These are phyloP conservation scores for Gymnopus androsaceus DNA, from an alignment of 1,284 basidiomycete species.

Conservation along the genomic window DNA sequence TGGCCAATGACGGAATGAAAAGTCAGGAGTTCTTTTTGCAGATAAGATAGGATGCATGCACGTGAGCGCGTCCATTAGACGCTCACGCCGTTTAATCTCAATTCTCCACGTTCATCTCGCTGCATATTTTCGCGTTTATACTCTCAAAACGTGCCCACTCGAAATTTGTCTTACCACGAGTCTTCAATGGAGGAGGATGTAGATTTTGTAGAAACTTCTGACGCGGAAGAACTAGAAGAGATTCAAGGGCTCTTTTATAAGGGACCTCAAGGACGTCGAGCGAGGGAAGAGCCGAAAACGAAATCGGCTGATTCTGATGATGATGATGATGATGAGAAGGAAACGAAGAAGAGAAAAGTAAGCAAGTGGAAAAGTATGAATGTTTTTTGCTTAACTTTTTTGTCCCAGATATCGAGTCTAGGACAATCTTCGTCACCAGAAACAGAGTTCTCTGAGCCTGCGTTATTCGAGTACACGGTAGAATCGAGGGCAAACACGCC, in stretches of 20 bases:
- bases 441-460: not conserved
- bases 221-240: constrained; percentile 54
- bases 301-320: no score
- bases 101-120: no score
- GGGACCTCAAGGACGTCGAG: not conserved
- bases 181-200: no score
- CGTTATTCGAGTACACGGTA: not conserved
- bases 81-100: no score
- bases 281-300: not conserved
- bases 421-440: not conserved
- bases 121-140: no score
- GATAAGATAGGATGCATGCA: no score
- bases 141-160: no score
- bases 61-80: no score
- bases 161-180: no score
- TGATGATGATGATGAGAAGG: no score
- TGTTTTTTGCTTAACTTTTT: not conserved
- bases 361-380: not conserved
- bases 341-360: not conserved
- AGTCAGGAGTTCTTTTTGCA: no score
- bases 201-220: constrained; percentile 65
- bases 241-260: constrained; percentile 3
- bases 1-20: no score
- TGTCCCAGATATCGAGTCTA: not conserved
- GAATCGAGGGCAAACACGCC: not conserved